phyloP scores from a whole-genome alignment of 2,329 filamentous ascomycete species.

The Neofusicoccum sp. region DNA sequence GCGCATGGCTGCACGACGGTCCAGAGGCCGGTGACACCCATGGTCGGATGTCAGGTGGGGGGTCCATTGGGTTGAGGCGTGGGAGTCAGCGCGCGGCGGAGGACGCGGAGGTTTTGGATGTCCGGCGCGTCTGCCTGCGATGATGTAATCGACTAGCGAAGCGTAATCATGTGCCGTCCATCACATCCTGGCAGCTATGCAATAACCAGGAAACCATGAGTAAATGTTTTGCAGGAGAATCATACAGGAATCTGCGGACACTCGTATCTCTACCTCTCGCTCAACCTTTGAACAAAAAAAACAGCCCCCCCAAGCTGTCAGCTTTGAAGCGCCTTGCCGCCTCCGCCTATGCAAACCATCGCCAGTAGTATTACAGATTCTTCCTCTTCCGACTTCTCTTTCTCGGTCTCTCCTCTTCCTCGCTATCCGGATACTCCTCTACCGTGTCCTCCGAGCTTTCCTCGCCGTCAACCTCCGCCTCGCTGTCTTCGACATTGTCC shows the following conservation, averaged over 20 bases:
- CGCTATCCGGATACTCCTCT: background rate
- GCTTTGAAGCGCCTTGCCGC: too few species aligned
- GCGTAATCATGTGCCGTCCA: background rate
- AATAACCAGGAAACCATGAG: too few species aligned
- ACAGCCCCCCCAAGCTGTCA: background rate
- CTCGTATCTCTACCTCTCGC: too few species aligned
- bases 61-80: background rate
- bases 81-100: background rate
- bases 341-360: too few species aligned
- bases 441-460: constrained; percentile 12
- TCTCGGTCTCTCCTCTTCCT: constrained; percentile 8
- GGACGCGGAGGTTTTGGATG: background rate
- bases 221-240: too few species aligned
- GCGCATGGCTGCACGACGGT: constrained; percentile 93
- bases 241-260: too few species aligned
- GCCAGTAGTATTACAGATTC: background rate
- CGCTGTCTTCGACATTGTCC: constrained; percentile 19
- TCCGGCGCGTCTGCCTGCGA: constrained; percentile 12
- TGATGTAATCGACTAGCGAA: constrained; percentile 16
- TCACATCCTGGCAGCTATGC: too few species aligned
- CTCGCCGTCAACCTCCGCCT: constrained; percentile 21
- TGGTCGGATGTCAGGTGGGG: constrained; percentile 38
- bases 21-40: constrained; percentile 99
- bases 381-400: constrained; percentile 11
- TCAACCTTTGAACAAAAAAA: too few species aligned